Evolutionary conservation across 208 protist species (phyloP), one percentile per base, ranked within the genome.

Genomic region (Trypanosoma brucei): DNA sequence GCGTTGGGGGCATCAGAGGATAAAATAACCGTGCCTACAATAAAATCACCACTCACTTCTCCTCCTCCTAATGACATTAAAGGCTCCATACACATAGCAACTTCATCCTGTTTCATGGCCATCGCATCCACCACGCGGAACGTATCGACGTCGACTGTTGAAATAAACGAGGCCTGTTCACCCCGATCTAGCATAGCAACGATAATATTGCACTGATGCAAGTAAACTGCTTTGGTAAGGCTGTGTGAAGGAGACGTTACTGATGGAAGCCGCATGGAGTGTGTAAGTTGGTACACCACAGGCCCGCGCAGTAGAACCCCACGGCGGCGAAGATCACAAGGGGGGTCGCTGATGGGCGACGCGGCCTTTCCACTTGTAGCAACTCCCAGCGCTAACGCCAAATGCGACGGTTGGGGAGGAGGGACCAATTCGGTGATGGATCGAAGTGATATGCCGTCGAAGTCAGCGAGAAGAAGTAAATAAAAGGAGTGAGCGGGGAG

Each of bases 71-170:
- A 31, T 8, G 13, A 30, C 38, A 53, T 22, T 34, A 44, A 65
- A 33, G 59, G 14, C 36, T 65, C 67, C 1, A 65, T 36, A 34
- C 67, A 72, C 36, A 48, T 66, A n/a, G 67, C 57, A 51, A 65
- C 58, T 40, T 72, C 67, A 9, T 45, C 22, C 13, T 35, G 14
- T 6, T 33, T 31, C 58, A 72, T 60, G 8, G 59, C 31, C 31
- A 72, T 38, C 7, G 39, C 59, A 46, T 72, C 67, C 13, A 66
- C 39, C 34, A 72, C 42, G 22, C 38, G 31, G 61, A 72, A 66
- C 3, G 59, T 45, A 3, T 72, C 67, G 33, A 53, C 67, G 34
- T 65, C 59, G 37, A 72, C 51, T 44, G 59, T 58, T 54, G 8
- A 59, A 39, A 72, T 48, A 59, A 65, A 34, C 30, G 67, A 72